Percentiles rank a stretch among this genome's conserved stretches.
Evolutionary conservation across 208 protist species (phyloP).

Genomic region (Trypanosoma vivax): DNA sequence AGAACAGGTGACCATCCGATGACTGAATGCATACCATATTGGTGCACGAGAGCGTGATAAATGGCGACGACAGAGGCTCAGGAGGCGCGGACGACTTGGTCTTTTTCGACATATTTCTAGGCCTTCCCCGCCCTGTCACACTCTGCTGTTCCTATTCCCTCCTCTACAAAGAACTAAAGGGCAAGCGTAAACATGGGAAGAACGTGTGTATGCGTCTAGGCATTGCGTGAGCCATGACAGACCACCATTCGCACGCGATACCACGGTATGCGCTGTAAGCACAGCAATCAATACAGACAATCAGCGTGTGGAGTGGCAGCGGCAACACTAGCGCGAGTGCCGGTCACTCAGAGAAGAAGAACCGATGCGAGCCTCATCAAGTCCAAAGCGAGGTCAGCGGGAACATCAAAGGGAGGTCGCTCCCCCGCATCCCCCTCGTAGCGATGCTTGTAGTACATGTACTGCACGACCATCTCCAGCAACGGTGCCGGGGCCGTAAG

Average conservation of each 20-base stretch:
- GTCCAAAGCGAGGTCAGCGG: conserved; percentile 43
- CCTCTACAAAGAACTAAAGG: not conserved
- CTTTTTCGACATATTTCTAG: conserved; percentile 12
- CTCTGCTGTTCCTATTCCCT: too few relatives aligned
- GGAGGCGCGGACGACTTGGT: not conserved
- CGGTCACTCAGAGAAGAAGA: conserved; percentile 52
- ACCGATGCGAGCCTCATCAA: conserved; percentile 65
- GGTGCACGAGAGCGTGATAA: conserved; percentile 23
- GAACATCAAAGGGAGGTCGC: conserved; percentile 59
- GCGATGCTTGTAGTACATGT: conserved; percentile 81
- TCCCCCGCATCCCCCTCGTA: conserved; percentile 54
- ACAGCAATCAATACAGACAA: not conserved
- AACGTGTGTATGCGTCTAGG: not conserved
- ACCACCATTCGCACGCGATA: too few relatives aligned
- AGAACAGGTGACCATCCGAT: conserved; percentile 47
- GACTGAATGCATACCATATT: conserved; percentile 52
- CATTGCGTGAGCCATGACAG: too few relatives aligned
- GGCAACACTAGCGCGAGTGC: too few relatives aligned
- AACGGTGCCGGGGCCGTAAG: conserved; percentile 28
- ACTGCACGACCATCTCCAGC: conserved; percentile 64
- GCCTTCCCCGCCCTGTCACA: too few relatives aligned
- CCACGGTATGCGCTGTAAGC: too few relatives aligned
- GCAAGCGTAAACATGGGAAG: not conserved
- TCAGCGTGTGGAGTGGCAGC: too few relatives aligned
- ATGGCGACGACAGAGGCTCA: conserved; percentile 11